Evolutionary conservation across 805 yeast species (phyloP), one percentile per base, ranked within the genome.

Genomic region (Starmerella bombi): DNA sequence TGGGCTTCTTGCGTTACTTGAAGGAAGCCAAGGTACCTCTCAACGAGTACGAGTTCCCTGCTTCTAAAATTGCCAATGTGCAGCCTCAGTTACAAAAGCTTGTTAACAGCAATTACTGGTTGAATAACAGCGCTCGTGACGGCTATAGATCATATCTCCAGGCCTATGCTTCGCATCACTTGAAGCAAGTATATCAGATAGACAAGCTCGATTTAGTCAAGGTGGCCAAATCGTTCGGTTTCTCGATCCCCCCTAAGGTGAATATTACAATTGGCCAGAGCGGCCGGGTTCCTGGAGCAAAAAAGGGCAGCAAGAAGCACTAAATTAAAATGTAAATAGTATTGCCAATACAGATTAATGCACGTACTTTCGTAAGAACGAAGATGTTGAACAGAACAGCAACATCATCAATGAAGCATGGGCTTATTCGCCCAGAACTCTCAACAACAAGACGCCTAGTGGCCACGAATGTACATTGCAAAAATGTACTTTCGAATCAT

Each of bases 21-120:
- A 91, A 91, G 49, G 93, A 93, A 8, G 95, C 98, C 40, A 88
- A 86, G 59, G 98, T 91, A 27, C 98, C 99, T 37, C 70, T 91
- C 56, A 91, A 91, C 61, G 98, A 91, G 66, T 91, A 80, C 62
- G 98, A 91, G 61, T 91, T 91, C 68, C 98, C 98, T 41, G 59
- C 80, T 19, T 82, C 72, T 58, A 91, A 91, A 64, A 85, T 91
- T 48, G 97, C 96, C 51, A 91, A 91, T 58, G 94, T 91, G 37
- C 99, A 91, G 64, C 71, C 83, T 9, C 97, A 91, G 63, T 67
- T 91, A 52, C 91, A 82, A 56, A 88, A 88, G 63, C 70, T 91
- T 53, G 84, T 88, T 49, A 77, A 82, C 55, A 80, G 88, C 37
- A 91, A 91, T 61, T 91, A 81, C 64, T 83, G 91, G 80, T 71